Evolutionary conservation across 768 basidiomycete genomes (phyloP), one percentile per base, ranked within the genome.

Genomic region (Grammothele lineata): DNA sequence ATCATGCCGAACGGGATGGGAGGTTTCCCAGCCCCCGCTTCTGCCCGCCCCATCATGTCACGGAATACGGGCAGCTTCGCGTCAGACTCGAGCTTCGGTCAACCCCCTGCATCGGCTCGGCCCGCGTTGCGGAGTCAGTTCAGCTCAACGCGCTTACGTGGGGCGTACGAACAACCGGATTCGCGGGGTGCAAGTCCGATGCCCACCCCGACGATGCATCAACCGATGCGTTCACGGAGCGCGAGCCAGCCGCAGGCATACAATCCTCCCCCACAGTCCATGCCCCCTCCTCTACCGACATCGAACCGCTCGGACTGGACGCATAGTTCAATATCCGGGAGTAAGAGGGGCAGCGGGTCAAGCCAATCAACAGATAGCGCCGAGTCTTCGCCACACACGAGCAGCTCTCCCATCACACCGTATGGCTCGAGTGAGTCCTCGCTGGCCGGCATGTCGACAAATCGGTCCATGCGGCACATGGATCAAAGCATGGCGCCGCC

Each of bases 361-460:
- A 92, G 89, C 57, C 81, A 88, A 62, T 88, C 86, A 11, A 90
- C 88, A 45, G 84, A 79, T 56, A 88, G 85, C 62, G 89, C 88
- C 11, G 86, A 90, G 57, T 88, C 87, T 55, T 91, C 89, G 37
- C 87, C 88, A 17, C 85, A 88, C 56, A 85, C 50, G 32, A 54
- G 83, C 53, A 83, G 83, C 14, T 89, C 87, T n/a, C 90, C 90
- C 0, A 80, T 91, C 60, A 92, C 90, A 21, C 89, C 90, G 15
- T 92, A 86, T 61, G 90, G 88, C n/a, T 91, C 89, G 33, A 90
- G 83, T 66, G 90, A 92, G 54, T 86, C 85, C 22, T 90, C 87
- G 8, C 65, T 91, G 41, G 74, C 73, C 34, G 80, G 77, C 37
- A 66, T 79, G 35, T 53, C 61, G 69, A 71, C 56, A 61, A 43